Conservation (phyloP, 306 rosid species). For the Amphicarpaea edgeworthii region DNA sequence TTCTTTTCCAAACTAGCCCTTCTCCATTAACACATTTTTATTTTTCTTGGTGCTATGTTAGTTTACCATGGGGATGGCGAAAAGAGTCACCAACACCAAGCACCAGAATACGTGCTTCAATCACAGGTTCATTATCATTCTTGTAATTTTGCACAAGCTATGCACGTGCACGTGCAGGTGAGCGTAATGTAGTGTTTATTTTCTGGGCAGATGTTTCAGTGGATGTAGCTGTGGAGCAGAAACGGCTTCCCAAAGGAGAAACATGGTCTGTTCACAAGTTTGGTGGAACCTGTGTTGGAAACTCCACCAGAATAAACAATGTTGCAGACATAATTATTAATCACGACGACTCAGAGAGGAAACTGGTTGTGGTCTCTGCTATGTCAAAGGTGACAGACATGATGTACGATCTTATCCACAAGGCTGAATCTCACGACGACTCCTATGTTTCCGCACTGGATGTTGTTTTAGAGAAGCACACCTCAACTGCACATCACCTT, state of each 20-base stretch:
- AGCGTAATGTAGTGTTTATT: not conserved
- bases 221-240: constrained; percentile 57
- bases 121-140: constrained; percentile 31
- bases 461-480: constrained; percentile 75
- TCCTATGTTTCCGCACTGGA: constrained; percentile 71
- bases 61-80: constrained; percentile 40
- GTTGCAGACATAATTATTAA: constrained; percentile 70
- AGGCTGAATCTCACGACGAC: constrained; percentile 81
- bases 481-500: constrained; percentile 68
- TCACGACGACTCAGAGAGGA: constrained; percentile 80
- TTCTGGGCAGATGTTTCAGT: constrained; percentile 49
- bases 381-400: constrained; percentile 92
- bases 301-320: constrained; percentile 69
- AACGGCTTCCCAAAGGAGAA: constrained; percentile 71
- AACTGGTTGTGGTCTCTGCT: constrained; percentile 82
- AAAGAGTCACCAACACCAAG: not conserved
- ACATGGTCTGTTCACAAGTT: constrained; percentile 87
- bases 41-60: not conserved
- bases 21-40: not conserved
- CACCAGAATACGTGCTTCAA: constrained; percentile 32
- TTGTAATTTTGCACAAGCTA: not conserved
- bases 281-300: constrained; percentile 93
- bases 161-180: too few relatives aligned
- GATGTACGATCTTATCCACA: constrained; percentile 84
- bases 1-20: constrained; percentile 1